A percentile compares a stretch with the other conserved stretches of the same genome.
These are phyloP conservation scores for Lagenidium sp. DNA, from an alignment of 352 stramenopile species.

Conservation along the genomic window DNA sequence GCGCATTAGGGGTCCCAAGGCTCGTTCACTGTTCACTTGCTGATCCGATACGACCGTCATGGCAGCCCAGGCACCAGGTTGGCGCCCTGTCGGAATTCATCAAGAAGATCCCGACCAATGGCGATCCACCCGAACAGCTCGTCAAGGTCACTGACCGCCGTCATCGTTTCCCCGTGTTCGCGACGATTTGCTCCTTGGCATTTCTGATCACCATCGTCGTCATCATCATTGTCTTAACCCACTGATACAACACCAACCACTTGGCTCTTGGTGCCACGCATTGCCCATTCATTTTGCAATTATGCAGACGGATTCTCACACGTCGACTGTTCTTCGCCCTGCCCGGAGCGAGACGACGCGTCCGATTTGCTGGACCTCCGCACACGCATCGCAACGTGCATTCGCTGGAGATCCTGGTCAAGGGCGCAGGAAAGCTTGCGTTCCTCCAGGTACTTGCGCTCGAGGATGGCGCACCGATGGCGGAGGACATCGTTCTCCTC, in stretches of 20 bases:
- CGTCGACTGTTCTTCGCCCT: too few species aligned
- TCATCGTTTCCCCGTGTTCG: conserved; percentile 61
- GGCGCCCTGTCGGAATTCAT: too few species aligned
- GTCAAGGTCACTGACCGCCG: conserved; percentile 66
- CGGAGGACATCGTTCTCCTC: conserved; percentile 76
- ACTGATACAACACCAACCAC: conserved; percentile 16
- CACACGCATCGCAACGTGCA: conserved; percentile 18
- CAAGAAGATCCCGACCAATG: conserved; percentile 41
- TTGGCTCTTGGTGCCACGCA: conserved; percentile 1
- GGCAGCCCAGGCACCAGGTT: too few species aligned
- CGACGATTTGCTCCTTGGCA: conserved; percentile 54
- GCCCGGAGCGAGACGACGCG: too few species aligned
- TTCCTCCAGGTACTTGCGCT: conserved; percentile 62
- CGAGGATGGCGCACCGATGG: conserved; percentile 45
- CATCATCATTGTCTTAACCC: conserved; percentile 59
- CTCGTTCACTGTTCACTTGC: too few species aligned
- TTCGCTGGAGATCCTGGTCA: conserved; percentile 51
- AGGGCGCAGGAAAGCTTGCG: conserved; percentile 47
- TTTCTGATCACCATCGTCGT: conserved; percentile 54
- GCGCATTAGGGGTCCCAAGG: too few species aligned
- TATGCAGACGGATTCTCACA: too few species aligned
- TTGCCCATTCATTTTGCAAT: conserved; percentile 1
- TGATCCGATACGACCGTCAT: too few species aligned
- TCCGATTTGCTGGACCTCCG: neutral
- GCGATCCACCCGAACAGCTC: conserved; percentile 50